phyloP scores from a whole-genome alignment of 2,329 filamentous ascomycete species.

The Akanthomyces muscarius region DNA sequence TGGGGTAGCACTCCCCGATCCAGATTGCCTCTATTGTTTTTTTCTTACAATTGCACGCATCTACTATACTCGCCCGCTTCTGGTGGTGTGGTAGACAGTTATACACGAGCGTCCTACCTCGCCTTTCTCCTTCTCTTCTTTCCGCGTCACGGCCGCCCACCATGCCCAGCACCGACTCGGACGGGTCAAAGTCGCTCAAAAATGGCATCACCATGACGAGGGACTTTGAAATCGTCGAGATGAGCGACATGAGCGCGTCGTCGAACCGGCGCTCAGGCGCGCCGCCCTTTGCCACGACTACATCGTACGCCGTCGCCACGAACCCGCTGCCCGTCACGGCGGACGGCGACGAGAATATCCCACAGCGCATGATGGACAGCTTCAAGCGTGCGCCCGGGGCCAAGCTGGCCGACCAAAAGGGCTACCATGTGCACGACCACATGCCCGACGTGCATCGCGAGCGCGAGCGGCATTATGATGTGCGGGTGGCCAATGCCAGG shows the following conservation, averaged over 20 bases:
- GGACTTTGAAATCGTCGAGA: slow-evolving; percentile 22
- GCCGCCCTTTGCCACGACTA: slow-evolving; percentile 8
- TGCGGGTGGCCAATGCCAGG: slow-evolving; percentile 55
- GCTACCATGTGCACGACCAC: slow-evolving; percentile 25
- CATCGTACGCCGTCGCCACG: slow-evolving; percentile 18
- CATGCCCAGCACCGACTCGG: slow-evolving; percentile 14
- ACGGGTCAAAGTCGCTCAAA: slow-evolving; percentile 17
- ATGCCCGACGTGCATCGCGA: slow-evolving; percentile 20
- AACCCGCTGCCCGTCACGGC: background rate
- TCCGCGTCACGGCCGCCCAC: background rate
- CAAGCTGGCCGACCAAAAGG: slow-evolving; percentile 33
- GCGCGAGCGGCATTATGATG: slow-evolving; percentile 41
- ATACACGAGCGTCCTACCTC: background rate
- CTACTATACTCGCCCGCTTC: too few relatives aligned
- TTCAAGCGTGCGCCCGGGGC: slow-evolving; percentile 52
- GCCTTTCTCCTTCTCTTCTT: background rate
- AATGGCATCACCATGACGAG: slow-evolving; percentile 21
- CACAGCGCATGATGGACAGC: slow-evolving; percentile 44
- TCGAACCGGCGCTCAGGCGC: background rate
- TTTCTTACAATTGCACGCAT: too few relatives aligned
- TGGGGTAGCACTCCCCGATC: background rate
- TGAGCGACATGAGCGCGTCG: slow-evolving; percentile 12
- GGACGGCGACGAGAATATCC: slow-evolving; percentile 19
- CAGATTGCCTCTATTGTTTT: too few relatives aligned
- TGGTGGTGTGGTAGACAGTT: too few relatives aligned